Evolutionary conservation across 441 rosid species (phyloP), one percentile per base, ranked within the genome.

Genomic region (Syzygium syzygioides): DNA sequence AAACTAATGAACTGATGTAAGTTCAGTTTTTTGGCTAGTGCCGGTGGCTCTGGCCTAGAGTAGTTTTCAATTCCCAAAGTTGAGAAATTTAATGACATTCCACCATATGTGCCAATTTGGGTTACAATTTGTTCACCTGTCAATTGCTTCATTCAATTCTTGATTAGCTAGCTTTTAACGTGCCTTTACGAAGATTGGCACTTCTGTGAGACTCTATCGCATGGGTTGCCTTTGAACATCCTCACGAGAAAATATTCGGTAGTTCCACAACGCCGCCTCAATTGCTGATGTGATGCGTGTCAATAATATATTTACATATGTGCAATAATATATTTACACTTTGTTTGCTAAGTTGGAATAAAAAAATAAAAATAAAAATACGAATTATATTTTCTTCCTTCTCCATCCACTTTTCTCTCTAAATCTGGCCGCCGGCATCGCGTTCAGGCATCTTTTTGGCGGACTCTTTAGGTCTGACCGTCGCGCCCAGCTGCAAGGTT

Each of bases 41-140:
- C 25, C 10, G 4, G 9, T 34, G 45, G 1, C 7, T 68, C 14
- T 6, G 1, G 14, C 4, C 9, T 2, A 34, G 0, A 68, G 2
- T 0, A 34, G 0, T 68, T 34, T 18, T 5, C 1, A 15, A 32
- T 32, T 66, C 60, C 4, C 4, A 12, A 56, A 20, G 48, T 45
- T 56, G 60, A 56, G 60, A 56, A 56, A 56, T 56, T 23, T 56
- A 10, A 32, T 0, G 45, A 19, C 19, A 45, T 66, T 32, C 25
- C 7, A 66, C 0, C 45, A 66, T 66, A 23, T 32, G 2, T 5
- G 2, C 45, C 2, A 66, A 5, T 66, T 66, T 32, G 25, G 1
- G 25, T 30, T 32, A 9, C 7, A 11, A 28, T 60, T 60, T 32
- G 45, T 17, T 66, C 45, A 32, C 3, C 19, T 66, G 25, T 9